Base-by-base conservation (phyloP, 2,329 filamentous ascomycete species). In the Coniochaeta sp. region DNA sequence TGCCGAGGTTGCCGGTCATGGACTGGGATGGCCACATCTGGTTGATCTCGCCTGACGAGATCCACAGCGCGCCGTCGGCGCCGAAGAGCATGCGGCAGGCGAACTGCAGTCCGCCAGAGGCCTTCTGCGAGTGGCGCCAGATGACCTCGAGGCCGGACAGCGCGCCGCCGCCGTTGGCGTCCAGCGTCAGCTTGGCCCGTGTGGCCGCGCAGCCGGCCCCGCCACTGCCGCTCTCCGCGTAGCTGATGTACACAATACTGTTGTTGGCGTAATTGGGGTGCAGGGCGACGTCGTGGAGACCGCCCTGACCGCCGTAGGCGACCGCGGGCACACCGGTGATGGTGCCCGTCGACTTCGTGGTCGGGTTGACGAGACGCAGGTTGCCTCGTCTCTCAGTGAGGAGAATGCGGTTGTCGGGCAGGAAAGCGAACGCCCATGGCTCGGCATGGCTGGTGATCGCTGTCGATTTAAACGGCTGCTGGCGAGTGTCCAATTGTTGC, bases 1-100 rank as follows among this genome's bases (percentile, higher is more conserved):
- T 72, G 67, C 70, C 70, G 54, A 72, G 69, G 67, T 72, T 72
- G 66, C 60, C 60, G 17, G 66, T 68, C 68, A 72, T 69, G 62
- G 60, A 61, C 64, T 72, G 70, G 17, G 70, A 57, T 33, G 70
- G 70, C 40, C 61, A 63, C 63, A 72, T 67, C 63, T 69, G 68
- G 63, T 72, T 68, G 62, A 68, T 70, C 64, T 72, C 70, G 64
- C 70, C 70, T 11, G 70, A 71, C 36, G 70, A 65, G 65, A 72
- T 68, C 68, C 68, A 72, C 58, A 72, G 65, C 26, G 67, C 64
- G 55, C 65, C 65, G 60, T 72, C 65, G 54, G 65, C 3, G 57
- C 62, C 68, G 62, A 72, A 72, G 63, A 71, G 68, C 61, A 72
- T 64, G 58, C 70, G 70, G 26, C 64, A 66, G 60, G 66, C 67